Base-by-base conservation (phyloP, 129 eudicot species). In the Mikania micrantha region DNA sequence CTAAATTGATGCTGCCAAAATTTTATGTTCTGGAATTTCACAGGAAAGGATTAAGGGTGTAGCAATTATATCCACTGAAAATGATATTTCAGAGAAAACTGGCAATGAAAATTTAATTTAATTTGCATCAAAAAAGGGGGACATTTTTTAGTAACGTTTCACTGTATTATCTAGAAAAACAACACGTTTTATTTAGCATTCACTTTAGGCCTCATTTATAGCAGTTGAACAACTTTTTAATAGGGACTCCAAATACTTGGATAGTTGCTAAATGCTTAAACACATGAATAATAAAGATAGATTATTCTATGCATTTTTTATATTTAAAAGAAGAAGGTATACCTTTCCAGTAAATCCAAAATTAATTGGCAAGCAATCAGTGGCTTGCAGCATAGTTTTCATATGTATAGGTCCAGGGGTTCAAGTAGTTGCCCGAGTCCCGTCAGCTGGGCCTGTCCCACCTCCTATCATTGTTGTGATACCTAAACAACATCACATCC, bases 261-360 rank as follows among this genome's bases (percentile, higher is more conserved):
- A n/a, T 40, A 64, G 32, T 20, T 17, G 50, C 53, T 1, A 32
- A 54, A 41, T 70, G 72, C 72, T 21, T 75, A 31, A 53, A 58
- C 15, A 69, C 35, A 59, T 34, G 22, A 31, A 21, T n/a, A 22
- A 6, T 9, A 45, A 60, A 19, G 72, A 34, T 54, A 34, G 35
- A 16, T 6, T 57, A 28, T 15, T 16, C 17, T 65, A 70, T n/a
- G 62, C 21, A n/a, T n/a, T 35, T 50, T 40, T 27, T 56, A n/a
- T 39, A 56, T 12, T 36, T 22, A 13, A 74, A 45, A 66, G 48
- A 70, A 38, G 34, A 44, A 79, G 65, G 62, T 75, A 70, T 80
- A 88, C 96, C 83, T 90, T 90, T 38, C 97, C 97, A 15, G 99
- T 93, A 67, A 93, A 93, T 66, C 99, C 99, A 79, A 93, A 86